These are phyloP conservation scores for Crucibulum cyathiforme DNA, from an alignment of 1,284 basidiomycete genomes.

Conservation along the genomic window DNA sequence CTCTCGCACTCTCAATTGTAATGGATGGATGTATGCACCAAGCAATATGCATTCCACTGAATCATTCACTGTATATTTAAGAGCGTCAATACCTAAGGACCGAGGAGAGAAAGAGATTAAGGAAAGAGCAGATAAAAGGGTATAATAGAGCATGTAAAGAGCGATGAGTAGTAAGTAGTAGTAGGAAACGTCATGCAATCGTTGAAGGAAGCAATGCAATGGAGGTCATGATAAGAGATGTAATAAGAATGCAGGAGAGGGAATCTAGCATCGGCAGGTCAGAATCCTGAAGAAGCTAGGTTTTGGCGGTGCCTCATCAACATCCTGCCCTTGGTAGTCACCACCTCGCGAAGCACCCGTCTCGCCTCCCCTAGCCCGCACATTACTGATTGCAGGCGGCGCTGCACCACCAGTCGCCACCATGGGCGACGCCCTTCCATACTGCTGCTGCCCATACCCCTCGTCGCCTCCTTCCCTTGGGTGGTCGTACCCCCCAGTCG, in stretches of 20 bases:
- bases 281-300: slow-evolving; percentile 68
- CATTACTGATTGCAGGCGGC: slow-evolving; percentile 72
- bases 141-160: slow-evolving; percentile 25
- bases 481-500: slow-evolving; percentile 60
- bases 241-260: slow-evolving; percentile 17
- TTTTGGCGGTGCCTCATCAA: slow-evolving; percentile 60
- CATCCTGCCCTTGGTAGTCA: slow-evolving; percentile 63
- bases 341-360: slow-evolving; percentile 67
- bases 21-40: neutral
- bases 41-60: neutral
- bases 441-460: slow-evolving; percentile 56
- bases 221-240: slow-evolving; percentile 10
- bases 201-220: neutral
- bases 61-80: slow-evolving; percentile 10
- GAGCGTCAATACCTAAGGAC: slow-evolving; percentile 10
- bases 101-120: slow-evolving; percentile 14
- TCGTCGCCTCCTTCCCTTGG: slow-evolving; percentile 51
- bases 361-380: slow-evolving; percentile 72
- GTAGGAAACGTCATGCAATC: slow-evolving; percentile 8
- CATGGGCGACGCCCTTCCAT: slow-evolving; percentile 79
- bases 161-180: slow-evolving; percentile 12
- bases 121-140: slow-evolving; percentile 18
- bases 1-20: no score
- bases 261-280: slow-evolving; percentile 73
- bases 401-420: slow-evolving; percentile 67